Evolutionary conservation across 176 grass and related monocot species (phyloP), one percentile per base, ranked within the genome.

Genomic region (Microstegium vimineum): DNA sequence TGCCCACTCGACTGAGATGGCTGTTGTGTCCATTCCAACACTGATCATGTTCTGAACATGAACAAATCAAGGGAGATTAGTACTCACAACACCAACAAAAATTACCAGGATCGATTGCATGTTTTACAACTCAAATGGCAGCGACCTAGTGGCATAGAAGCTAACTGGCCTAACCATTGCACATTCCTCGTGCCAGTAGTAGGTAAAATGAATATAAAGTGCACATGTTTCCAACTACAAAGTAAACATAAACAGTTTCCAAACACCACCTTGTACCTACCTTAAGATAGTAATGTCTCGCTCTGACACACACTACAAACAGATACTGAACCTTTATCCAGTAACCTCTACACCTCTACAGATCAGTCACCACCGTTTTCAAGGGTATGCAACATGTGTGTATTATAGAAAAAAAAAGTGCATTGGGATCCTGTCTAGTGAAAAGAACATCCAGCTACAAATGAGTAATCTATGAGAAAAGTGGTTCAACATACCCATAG

Each of bases 21-120:
- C 89, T 14, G 87, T 87, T 0, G 92, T 94, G 81, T 94, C 92
- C 81, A 94, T 94, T 82, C 88, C 92, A 37, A 87, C 92, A 25
- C 84, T 92, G 84, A 86, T 89, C 86, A 89, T 85, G 32, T 92
- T 84, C 88, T 90, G 84, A 60, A 68, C 68, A 90, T 6, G 9
- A 86, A 37, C 1, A 38, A 45, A 65, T 0, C 14, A 3, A 38
- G 5, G 62, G 60, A 59, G 45, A 38, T 86, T 38, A 90, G 56
- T 72, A 64, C 46, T 37, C n/a, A 25, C 8, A 36, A 22, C 8
- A 33, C 1, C 26, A 86, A 30, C n/a, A 43, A 5, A 2, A 31
- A 71, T 22, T 14, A 82, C 5, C 28, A 82, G 59, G 51, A 65
- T 20, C 45, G 22, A 9, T 40, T 56, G n/a, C n/a, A n/a, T n/a